These are phyloP conservation scores for Coriolopsis trogii DNA, from an alignment of 1,284 basidiomycete species.

Conservation along the genomic window DNA sequence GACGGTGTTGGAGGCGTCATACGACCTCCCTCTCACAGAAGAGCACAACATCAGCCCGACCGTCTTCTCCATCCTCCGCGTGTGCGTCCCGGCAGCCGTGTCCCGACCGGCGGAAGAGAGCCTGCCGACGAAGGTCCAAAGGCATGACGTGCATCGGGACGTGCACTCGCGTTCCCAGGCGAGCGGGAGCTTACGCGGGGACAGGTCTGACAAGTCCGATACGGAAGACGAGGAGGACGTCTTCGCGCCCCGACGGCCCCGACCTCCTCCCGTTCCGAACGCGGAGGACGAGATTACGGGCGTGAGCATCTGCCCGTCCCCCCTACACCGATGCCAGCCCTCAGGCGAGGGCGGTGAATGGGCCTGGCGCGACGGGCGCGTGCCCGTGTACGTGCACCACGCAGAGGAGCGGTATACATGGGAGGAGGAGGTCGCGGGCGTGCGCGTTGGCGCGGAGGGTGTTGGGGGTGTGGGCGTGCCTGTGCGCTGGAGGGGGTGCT, in stretches of 20 bases:
- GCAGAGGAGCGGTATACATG: conserved; percentile 69
- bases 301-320: conserved; percentile 55
- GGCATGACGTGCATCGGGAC: conserved; percentile 9
- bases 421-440: conserved; percentile 58
- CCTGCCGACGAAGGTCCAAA: conserved; percentile 8
- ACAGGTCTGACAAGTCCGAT: too few relatives aligned
- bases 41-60: conserved; percentile 15
- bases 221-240: conserved; percentile 1
- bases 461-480: conserved; percentile 45
- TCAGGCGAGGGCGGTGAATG: conserved; percentile 12
- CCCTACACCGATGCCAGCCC: conserved; percentile 51
- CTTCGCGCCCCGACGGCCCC: conserved; percentile 2
- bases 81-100: conserved; percentile 31
- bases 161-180: conserved; percentile 1
- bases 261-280: neutral
- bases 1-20: conserved; percentile 36
- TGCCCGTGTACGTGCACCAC: conserved; percentile 53
- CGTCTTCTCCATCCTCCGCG: conserved; percentile 25
- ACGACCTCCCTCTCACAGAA: conserved; percentile 21
- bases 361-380: conserved; percentile 20
- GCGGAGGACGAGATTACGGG: conserved; percentile 25
- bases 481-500: conserved; percentile 72
- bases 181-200: neutral
- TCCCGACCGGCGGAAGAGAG: conserved; percentile 20
- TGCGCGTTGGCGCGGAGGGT: conserved; percentile 46